Base-by-base conservation (phyloP, 2,329 filamentous ascomycete genomes). In the Trichoderma semiorbis region DNA sequence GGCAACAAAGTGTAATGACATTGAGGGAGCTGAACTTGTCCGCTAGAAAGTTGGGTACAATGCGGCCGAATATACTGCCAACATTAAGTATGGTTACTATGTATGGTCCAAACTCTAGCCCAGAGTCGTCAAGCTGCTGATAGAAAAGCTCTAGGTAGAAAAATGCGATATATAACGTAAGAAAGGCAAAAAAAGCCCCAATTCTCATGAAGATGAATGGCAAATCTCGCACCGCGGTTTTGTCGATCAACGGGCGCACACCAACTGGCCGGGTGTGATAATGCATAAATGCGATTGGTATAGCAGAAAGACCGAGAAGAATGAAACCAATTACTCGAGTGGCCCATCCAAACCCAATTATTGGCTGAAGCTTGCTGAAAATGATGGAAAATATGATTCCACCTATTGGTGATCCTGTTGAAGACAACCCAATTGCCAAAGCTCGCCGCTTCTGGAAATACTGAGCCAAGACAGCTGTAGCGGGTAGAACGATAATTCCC, bases 11-110 rank as follows among this genome's bases (percentile, higher is more conserved):
- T 32, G 30, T 11, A 32, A 32, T 32, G 30, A 32, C 30, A 10
- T 32, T 32, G 30, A 32, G 30, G 30, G 30, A 32, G 30, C 30
- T 3, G 30, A 32, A 32, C 4, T 32, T 32, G 30, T 32, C 30
- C 30, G 30, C 30, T 10, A 32, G 7, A 10, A 32, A 32, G 30
- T 32, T 32, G 10, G 30, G 30, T 32, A 32, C 30, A 32, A 32
- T 32, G 30, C 16, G 82, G 0, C 85, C 85, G 21, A 85, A 78
- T 6, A 85, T 78, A 0, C 83, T 84, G 0, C 83, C 81, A 4
- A 81, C 84, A 75, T 36, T 36, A 6, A 36, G 34, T 14, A 36
- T 36, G 1, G 86, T 86, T 1, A 83, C 79, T 6, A 84, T 75
- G 74, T 85, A 84, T 74, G 84, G 83, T 0, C 81, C 69, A 34